A percentile compares a stretch with the other conserved stretches of the same genome.
Conservation (phyloP, 495 filamentous ascomycete species). For the Penicillium herquei region DNA sequence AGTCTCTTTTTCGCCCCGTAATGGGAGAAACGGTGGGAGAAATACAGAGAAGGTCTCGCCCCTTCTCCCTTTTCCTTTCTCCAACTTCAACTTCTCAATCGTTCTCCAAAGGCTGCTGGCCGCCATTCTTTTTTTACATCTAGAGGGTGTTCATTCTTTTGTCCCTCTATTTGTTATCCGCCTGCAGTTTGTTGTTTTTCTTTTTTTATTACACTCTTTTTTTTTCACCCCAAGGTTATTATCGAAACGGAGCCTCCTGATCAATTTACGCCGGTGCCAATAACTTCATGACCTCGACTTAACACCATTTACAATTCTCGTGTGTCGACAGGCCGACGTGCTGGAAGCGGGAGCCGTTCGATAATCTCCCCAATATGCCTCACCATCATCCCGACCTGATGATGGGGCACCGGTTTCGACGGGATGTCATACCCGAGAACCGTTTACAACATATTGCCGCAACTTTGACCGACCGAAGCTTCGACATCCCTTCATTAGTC, state of each 20-base stretch:
- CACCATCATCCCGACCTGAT: slow-evolving; percentile 31
- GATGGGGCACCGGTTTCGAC: slow-evolving; percentile 22
- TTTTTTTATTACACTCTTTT: neutral
- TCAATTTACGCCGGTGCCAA: no score
- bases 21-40: neutral
- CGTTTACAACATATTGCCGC: slow-evolving; percentile 25
- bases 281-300: slow-evolving; percentile 5
- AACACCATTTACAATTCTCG: neutral
- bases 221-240: neutral
- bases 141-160: slow-evolving; percentile 34
- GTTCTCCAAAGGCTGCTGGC: slow-evolving; percentile 30
- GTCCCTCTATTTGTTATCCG: neutral
- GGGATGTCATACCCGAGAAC: slow-evolving; percentile 30
- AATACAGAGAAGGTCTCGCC: neutral
- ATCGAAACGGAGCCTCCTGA: neutral
- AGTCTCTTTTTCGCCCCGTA: neutral
- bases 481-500: slow-evolving; percentile 26
- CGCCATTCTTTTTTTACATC: slow-evolving; percentile 29
- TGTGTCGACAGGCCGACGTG: slow-evolving; percentile 8
- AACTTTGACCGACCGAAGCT: slow-evolving; percentile 1
- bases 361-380: slow-evolving; percentile 27
- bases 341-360: slow-evolving; percentile 3
- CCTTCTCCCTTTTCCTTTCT: slow-evolving; percentile 24
- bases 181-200: neutral
- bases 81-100: slow-evolving; percentile 17